Evolutionary conservation across 2,329 filamentous ascomycete species (phyloP).

Genomic region (Helminthosporium solani): DNA sequence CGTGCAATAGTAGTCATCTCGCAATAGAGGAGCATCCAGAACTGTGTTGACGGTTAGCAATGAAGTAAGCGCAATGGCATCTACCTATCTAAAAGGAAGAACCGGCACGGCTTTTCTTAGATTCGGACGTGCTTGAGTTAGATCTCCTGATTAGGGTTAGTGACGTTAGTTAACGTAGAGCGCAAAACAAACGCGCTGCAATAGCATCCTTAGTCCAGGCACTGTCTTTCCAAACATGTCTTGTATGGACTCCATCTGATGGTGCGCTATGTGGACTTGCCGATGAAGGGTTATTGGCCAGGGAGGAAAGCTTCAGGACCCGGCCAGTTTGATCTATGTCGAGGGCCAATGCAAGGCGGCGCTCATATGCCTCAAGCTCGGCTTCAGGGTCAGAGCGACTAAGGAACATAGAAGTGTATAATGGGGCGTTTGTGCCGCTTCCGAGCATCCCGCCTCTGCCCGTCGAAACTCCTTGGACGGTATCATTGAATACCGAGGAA

Average conservation of each 20-base stretch:
- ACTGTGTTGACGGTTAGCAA: constrained; percentile 58
- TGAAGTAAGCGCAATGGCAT: neutral
- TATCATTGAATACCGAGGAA: constrained; percentile 57
- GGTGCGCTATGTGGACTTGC: constrained; percentile 7
- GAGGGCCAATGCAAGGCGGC: constrained; percentile 75
- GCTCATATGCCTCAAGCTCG: constrained; percentile 68
- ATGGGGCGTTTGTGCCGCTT: constrained; percentile 70
- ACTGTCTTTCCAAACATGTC: constrained; percentile 44
- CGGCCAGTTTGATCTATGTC: constrained; percentile 70
- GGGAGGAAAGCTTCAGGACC: constrained; percentile 54
- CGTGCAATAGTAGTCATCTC: constrained; percentile 95
- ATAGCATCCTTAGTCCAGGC: constrained; percentile 43
- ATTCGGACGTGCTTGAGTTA: constrained; percentile 27
- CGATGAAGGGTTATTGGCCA: constrained; percentile 6
- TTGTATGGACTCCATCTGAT: constrained; percentile 8
- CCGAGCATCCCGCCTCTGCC: constrained; percentile 65
- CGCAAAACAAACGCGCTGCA: constrained; percentile 32
- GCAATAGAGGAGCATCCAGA: constrained; percentile 82
- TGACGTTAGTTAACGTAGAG: neutral
- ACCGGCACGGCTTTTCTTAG: constrained; percentile 57
- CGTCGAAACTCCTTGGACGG: constrained; percentile 55
- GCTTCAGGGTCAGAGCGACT: constrained; percentile 55
- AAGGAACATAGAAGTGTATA: constrained; percentile 59
- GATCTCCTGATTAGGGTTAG: constrained; percentile 13
- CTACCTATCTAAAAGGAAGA: constrained; percentile 72